phyloP scores from a whole-genome alignment of 2,329 filamentous ascomycete species.

The Calonectria hawksworthii region DNA sequence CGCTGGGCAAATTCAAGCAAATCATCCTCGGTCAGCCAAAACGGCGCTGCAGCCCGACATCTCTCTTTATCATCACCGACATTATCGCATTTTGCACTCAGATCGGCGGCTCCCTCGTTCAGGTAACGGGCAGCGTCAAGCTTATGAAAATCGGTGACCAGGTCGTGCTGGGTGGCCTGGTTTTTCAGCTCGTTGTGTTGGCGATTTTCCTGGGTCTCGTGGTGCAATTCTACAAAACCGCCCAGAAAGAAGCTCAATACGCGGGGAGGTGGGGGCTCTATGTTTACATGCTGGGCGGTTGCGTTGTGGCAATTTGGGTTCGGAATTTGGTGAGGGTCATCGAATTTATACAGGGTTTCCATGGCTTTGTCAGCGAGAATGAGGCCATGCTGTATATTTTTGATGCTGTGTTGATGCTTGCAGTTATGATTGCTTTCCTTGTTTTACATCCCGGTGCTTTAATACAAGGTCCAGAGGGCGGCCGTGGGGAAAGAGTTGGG shows the following conservation, averaged over 20 bases:
- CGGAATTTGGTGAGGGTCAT: constrained; percentile 26
- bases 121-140: constrained; percentile 11
- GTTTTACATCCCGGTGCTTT: background rate
- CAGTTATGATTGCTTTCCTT: background rate
- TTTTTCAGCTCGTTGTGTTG: constrained; percentile 12
- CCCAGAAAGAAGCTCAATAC: background rate
- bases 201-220: constrained; percentile 4
- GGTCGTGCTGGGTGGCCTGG: constrained; percentile 7
- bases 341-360: constrained; percentile 27
- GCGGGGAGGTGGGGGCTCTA: constrained; percentile 8
- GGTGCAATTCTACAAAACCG: background rate
- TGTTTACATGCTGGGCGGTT: constrained; percentile 3
- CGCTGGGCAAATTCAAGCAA: constrained; percentile 18
- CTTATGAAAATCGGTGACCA: constrained; percentile 17
- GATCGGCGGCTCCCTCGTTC: constrained; percentile 12
- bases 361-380: constrained; percentile 25
- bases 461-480: background rate
- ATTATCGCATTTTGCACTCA: constrained; percentile 15
- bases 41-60: constrained; percentile 8
- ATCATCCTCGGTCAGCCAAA: constrained; percentile 11
- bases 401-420: constrained; percentile 3
- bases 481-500: background rate
- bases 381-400: constrained; percentile 17
- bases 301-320: constrained; percentile 23
- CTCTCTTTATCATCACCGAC: constrained; percentile 8